Percentiles rank a stretch among this genome's conserved stretches.
Conservation (phyloP, 2,329 filamentous ascomycete species). For the Claviceps lovelessii region DNA sequence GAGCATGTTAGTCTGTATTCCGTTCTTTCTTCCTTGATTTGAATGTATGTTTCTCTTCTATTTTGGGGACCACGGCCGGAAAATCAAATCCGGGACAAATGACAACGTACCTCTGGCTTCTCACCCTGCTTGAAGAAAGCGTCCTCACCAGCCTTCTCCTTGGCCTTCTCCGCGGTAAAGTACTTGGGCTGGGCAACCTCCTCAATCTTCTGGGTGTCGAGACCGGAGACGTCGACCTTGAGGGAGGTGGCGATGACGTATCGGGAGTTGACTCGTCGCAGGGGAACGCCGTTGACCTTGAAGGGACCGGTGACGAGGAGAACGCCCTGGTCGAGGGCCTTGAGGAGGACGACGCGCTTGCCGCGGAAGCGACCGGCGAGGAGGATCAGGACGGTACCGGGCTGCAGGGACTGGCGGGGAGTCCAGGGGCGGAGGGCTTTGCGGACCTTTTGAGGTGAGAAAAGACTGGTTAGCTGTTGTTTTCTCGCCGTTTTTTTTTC, state of each 20-base stretch:
- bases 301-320: slow-evolving; percentile 98
- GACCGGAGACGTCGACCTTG: slow-evolving; percentile 68
- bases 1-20: not conserved
- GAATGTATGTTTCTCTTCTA: too few relatives aligned
- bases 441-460: slow-evolving; percentile 53
- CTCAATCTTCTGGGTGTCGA: slow-evolving; percentile 83
- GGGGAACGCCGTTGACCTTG: slow-evolving; percentile 99
- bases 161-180: slow-evolving; percentile 89
- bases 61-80: too few relatives aligned
- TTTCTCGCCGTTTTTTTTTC: not conserved
- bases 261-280: slow-evolving; percentile 84
- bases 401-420: slow-evolving; percentile 77
- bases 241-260: slow-evolving; percentile 86
- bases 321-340: slow-evolving; percentile 92
- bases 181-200: slow-evolving; percentile 66
- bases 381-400: slow-evolving; percentile 94
- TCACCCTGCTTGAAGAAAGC: slow-evolving; percentile 99
- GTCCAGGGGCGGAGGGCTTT: slow-evolving; percentile 82
- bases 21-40: too few relatives aligned
- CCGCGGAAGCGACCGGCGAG: slow-evolving; percentile 98
- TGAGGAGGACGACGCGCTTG: slow-evolving; percentile 98
- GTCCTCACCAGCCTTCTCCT: slow-evolving; percentile 94
- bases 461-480: slow-evolving; percentile 11
- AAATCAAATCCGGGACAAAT: too few relatives aligned
- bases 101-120: slow-evolving; percentile 72